Conservation (phyloP, 169 alveolate species). For the Cryptosporidium bovis region DNA sequence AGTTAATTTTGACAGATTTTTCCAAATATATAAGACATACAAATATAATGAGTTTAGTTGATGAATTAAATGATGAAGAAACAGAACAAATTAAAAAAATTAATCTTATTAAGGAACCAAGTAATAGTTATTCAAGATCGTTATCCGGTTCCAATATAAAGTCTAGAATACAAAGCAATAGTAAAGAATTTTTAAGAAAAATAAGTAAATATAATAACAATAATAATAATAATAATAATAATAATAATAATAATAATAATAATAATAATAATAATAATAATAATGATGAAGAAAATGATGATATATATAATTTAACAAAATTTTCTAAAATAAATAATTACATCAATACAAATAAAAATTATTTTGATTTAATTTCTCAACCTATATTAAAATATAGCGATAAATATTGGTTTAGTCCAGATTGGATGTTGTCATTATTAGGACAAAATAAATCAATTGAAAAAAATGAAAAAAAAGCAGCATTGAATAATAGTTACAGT, state of each 20-base stretch:
- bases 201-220: conserved; percentile 1
- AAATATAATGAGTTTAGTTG: conserved; percentile 1
- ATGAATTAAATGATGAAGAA: background rate
- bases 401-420: conserved; percentile 35
- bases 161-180: conserved; percentile 38
- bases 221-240: background rate
- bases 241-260: background rate
- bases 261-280: background rate
- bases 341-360: background rate
- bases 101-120: background rate
- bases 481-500: too few relatives aligned
- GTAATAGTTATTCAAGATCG: background rate
- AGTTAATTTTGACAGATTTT: conserved; percentile 19
- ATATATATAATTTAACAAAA: background rate
- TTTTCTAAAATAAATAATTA: conserved; percentile 25
- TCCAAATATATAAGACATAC: conserved; percentile 8
- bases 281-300: conserved; percentile 13
- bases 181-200: conserved; percentile 42
- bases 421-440: conserved; percentile 25
- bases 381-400: conserved; percentile 19
- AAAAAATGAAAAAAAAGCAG: background rate
- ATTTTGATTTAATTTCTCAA: background rate
- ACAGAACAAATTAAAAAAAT: background rate
- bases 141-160: conserved; percentile 25
- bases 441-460: too few relatives aligned